phyloP scores from a whole-genome alignment of 371 early-diverging fungal genomes.

The Rhizopus delemar region DNA sequence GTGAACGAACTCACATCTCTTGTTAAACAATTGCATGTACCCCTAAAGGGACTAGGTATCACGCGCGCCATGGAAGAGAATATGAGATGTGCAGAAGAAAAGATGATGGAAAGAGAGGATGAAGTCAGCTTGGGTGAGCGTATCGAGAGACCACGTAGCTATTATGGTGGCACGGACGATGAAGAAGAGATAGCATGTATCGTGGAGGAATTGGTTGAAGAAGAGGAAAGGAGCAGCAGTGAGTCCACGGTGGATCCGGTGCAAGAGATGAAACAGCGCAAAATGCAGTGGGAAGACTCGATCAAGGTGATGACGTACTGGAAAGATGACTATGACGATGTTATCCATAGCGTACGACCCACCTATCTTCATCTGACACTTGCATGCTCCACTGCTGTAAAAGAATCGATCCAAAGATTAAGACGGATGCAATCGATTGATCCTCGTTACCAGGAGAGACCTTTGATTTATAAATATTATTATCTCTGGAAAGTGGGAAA shows the following conservation, averaged over 20 bases:
- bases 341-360: slow-evolving; percentile 26
- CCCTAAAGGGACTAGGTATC: slow-evolving; percentile 39
- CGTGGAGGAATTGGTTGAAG: slow-evolving; percentile 3
- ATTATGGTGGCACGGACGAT: slow-evolving; percentile 31
- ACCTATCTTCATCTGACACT: slow-evolving; percentile 34
- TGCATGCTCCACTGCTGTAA: slow-evolving; percentile 40
- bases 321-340: slow-evolving; percentile 32
- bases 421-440: slow-evolving; percentile 38
- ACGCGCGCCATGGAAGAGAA: slow-evolving; percentile 48
- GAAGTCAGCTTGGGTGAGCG: not conserved
- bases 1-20: slow-evolving; percentile 41
- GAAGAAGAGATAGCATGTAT: slow-evolving; percentile 8
- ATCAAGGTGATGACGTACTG: slow-evolving; percentile 31
- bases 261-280: not conserved
- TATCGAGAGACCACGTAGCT: slow-evolving; percentile 21
- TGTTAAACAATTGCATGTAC: slow-evolving; percentile 36
- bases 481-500: slow-evolving; percentile 21
- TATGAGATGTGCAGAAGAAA: slow-evolving; percentile 38
- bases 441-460: slow-evolving; percentile 35
- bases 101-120: not conserved
- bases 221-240: not conserved
- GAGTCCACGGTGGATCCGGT: not conserved
- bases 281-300: slow-evolving; percentile 22
- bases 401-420: slow-evolving; percentile 34
- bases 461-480: slow-evolving; percentile 33